These are phyloP conservation scores for Neurospora sp. DNA, from an alignment of 495 filamentous ascomycete species.

Conservation along the genomic window DNA sequence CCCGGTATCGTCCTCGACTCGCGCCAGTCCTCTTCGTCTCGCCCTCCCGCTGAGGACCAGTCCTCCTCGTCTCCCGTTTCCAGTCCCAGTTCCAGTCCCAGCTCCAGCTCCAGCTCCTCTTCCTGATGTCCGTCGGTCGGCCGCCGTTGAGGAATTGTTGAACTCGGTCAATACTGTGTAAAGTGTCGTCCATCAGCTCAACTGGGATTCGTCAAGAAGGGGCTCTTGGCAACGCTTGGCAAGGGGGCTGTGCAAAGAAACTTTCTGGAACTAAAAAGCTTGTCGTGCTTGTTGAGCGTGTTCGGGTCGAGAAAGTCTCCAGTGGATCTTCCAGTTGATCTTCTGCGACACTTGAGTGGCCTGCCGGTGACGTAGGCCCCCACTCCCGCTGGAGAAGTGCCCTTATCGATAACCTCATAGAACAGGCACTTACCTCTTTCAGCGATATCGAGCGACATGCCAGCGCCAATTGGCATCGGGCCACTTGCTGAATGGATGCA, in stretches of 20 bases:
- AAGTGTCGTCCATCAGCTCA: background rate
- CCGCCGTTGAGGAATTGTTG: background rate
- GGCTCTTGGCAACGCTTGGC: background rate
- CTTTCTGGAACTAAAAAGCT: background rate
- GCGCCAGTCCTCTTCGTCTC: background rate
- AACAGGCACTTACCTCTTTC: background rate
- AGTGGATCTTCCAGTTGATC: background rate
- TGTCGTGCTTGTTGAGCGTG: background rate
- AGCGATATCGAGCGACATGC: background rate
- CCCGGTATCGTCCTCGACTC: background rate
- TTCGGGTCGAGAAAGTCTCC: background rate
- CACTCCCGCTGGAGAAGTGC: background rate
- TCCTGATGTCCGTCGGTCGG: background rate
- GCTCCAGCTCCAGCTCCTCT: background rate
- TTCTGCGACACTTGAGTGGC: background rate
- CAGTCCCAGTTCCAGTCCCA: background rate
- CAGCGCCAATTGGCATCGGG: background rate
- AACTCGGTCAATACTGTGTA: background rate
- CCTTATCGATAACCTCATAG: background rate
- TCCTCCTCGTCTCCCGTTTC: background rate
- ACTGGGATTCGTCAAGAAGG: background rate
- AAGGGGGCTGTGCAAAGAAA: background rate
- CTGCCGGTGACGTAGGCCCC: background rate
- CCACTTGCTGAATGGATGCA: background rate
- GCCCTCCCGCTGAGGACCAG: background rate